Evolutionary conservation across 2,329 filamentous ascomycete species (phyloP).

Genomic region (Talaromyces sp.): DNA sequence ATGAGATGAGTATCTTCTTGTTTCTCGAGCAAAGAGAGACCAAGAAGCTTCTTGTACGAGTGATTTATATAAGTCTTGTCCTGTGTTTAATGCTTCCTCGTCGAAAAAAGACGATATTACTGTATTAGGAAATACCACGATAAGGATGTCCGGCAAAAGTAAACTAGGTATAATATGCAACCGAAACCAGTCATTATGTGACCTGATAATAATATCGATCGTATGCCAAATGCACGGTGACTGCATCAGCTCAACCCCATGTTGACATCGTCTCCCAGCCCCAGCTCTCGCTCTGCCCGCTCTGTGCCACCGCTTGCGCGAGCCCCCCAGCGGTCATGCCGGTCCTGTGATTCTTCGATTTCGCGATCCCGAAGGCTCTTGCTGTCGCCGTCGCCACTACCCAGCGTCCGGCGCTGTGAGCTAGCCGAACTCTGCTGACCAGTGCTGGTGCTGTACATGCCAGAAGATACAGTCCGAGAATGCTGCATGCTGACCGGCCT

Average conservation of each 20-base stretch:
- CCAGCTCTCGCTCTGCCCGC: slow-evolving; percentile 55
- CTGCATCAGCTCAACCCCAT: slow-evolving; percentile 66
- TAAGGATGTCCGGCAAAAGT: neutral
- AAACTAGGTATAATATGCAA: neutral
- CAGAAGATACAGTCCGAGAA: slow-evolving; percentile 21
- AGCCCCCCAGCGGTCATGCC: slow-evolving; percentile 47
- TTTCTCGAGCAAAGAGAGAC: too few species aligned
- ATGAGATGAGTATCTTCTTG: too few species aligned
- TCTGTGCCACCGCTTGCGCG: slow-evolving; percentile 50
- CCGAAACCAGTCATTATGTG: neutral
- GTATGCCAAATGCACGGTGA: neutral
- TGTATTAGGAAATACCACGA: neutral
- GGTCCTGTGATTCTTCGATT: slow-evolving; percentile 37
- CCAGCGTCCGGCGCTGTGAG: slow-evolving; percentile 4
- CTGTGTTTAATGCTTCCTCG: too few species aligned
- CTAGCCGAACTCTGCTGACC: slow-evolving; percentile 11
- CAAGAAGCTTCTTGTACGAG: too few species aligned
- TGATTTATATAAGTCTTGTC: too few species aligned
- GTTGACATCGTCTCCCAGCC: slow-evolving; percentile 74
- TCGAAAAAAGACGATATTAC: neutral
- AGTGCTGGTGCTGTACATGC: slow-evolving; percentile 17
- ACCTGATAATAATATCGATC: neutral
- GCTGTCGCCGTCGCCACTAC: slow-evolving; percentile 21
- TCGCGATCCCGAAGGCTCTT: slow-evolving; percentile 33
- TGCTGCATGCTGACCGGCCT: slow-evolving; percentile 26